Evolutionary conservation across 352 stramenopile genomes (phyloP).

Genomic region (Pythium chondricola): DNA sequence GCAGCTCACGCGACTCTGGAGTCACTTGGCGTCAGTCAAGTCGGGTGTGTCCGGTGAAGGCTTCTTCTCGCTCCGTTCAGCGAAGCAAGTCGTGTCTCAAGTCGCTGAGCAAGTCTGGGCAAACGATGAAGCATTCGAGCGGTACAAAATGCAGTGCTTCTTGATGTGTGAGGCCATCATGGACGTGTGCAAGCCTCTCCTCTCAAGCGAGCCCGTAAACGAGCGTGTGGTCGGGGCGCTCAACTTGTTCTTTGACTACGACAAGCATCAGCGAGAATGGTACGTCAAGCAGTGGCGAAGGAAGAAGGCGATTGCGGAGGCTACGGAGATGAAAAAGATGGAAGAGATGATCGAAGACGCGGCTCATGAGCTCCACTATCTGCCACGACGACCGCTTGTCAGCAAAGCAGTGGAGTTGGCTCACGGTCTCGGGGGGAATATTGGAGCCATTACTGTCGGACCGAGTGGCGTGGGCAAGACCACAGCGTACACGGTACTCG

Average conservation of each 20-base stretch:
- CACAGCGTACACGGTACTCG: slow-evolving; percentile 5
- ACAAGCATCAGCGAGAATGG: slow-evolving; percentile 13
- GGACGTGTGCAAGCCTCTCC: slow-evolving; percentile 1
- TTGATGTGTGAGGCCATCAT: slow-evolving; percentile 18
- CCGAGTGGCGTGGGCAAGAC: slow-evolving; percentile 17
- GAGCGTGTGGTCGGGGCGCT: not conserved
- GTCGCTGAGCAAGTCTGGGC: slow-evolving; percentile 6
- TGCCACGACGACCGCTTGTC: slow-evolving; percentile 8
- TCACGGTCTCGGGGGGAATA: not conserved
- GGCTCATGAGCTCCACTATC: slow-evolving; percentile 10
- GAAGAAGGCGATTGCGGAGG: not conserved
- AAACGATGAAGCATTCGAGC: slow-evolving; percentile 15
- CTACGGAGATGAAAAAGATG: not conserved
- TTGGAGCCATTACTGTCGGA: slow-evolving; percentile 12
- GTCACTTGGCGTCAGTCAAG: slow-evolving; percentile 3
- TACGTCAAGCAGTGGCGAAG: slow-evolving; percentile 19
- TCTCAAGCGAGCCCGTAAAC: not conserved
- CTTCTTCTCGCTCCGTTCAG: slow-evolving; percentile 2
- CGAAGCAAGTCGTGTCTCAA: slow-evolving; percentile 9
- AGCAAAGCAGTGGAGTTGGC: slow-evolving; percentile 4
- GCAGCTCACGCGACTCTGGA: slow-evolving; percentile 6
- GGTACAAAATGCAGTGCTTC: slow-evolving; percentile 14
- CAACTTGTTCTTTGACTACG: slow-evolving; percentile 11
- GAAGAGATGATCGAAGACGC: slow-evolving; percentile 9
- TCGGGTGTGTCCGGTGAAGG: not conserved